Conservation (phyloP, 176 grass and related monocot genomes). For the Cenchrus purpureus region DNA sequence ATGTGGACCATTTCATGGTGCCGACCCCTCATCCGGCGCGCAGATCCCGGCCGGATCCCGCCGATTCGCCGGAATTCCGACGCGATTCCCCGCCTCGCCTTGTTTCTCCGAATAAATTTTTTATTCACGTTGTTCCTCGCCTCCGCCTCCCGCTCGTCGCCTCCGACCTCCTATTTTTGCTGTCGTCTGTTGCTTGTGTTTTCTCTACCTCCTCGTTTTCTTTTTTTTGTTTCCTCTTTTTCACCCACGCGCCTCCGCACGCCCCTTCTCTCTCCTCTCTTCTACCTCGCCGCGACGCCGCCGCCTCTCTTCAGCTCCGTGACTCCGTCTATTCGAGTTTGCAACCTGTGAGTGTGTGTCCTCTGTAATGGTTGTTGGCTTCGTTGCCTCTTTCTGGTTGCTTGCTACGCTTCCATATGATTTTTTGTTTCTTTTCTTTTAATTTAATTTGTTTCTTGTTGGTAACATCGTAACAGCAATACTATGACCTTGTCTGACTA, state of each 20-base stretch:
- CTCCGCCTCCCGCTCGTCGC: slow-evolving; percentile 48
- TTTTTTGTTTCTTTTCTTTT: neutral
- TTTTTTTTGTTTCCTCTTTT: slow-evolving; percentile 27
- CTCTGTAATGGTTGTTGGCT: slow-evolving; percentile 36
- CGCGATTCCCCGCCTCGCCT: slow-evolving; percentile 32
- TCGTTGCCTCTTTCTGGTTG: neutral
- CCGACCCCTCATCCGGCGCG: slow-evolving; percentile 86
- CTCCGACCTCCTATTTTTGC: slow-evolving; percentile 63
- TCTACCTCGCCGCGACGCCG: slow-evolving; percentile 13
- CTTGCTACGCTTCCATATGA: slow-evolving; percentile 21
- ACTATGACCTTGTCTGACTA: slow-evolving; percentile 33
- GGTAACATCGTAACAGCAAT: slow-evolving; percentile 27
- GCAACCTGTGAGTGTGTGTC: slow-evolving; percentile 38
- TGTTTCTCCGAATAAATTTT: slow-evolving; percentile 2
- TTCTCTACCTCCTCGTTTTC: slow-evolving; percentile 44
- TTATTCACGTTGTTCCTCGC: slow-evolving; percentile 28
- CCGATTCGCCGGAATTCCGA: slow-evolving; percentile 61
- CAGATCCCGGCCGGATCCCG: slow-evolving; percentile 82
- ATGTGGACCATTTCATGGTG: slow-evolving; percentile 99
- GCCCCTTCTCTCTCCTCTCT: neutral
- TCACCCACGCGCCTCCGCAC: slow-evolving; percentile 35
- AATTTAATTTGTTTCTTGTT: neutral
- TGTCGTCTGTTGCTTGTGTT: slow-evolving; percentile 48
- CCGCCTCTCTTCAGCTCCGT: slow-evolving; percentile 1
- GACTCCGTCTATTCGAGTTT: slow-evolving; percentile 30